Base-by-base conservation (phyloP, 306 rosid species). In the Pyrus betulifolia region DNA sequence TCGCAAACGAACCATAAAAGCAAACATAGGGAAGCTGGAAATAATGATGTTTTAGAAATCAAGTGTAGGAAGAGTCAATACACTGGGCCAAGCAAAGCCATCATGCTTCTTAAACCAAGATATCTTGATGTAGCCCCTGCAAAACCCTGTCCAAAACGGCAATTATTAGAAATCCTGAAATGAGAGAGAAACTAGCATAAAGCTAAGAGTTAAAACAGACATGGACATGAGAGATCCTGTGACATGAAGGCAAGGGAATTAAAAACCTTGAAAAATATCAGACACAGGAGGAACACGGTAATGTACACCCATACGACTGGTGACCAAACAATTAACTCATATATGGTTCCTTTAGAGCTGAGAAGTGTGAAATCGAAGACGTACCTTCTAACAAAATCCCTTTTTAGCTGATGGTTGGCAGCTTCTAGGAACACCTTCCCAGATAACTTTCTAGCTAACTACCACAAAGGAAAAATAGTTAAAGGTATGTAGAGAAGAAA, bases 11-110 rank as follows among this genome's bases (percentile, higher is more conserved):
- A 54, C 22, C 1, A 23, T 5, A 31, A 46, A 77, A 58, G 17
- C 33, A 77, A 67, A 25, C 49, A 28, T 42, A 31, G 12, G 44
- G 60, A 69, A 51, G 44, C 4, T 55, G 18, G 21, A 49, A 63
- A 5, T 45, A 51, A 67, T n/a, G 13, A 66, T 55, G 58, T 11
- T 62, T 76, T 13, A 69, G 78, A 75, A 76, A 58, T 57, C 46
- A 80, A 79, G 78, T 75, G 12, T 23, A 67, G 81, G 79, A 70
- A 79, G 73, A 81, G 85, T 74, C 78, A 79, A 72, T 92, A 90
- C 98, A 94, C 76, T 70, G 97, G 98, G 75, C 98, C 98, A 81
- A 94, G 93, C 71, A 94, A 81, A 76, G 97, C 46, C 92, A 84
- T 76, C 84, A 89, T 64, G 91, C 97, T 94, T 90, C 97, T 92